phyloP scores from a whole-genome alignment of 73 alveolate species.

The Urostyla sp. region DNA sequence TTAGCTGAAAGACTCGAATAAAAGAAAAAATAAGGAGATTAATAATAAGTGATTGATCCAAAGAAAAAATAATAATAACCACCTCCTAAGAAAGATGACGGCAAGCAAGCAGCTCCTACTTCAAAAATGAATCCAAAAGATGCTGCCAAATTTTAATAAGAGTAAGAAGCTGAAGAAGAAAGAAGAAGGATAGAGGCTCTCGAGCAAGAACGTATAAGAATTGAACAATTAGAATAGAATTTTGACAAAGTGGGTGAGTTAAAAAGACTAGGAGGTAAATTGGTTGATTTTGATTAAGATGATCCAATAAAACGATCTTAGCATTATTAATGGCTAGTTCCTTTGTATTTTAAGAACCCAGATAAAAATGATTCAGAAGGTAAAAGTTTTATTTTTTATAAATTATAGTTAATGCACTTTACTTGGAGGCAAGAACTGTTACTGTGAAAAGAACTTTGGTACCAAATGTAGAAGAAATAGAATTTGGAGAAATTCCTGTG shows the following conservation, averaged over 20 bases:
- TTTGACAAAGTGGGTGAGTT: constrained; percentile 85
- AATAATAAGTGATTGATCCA: constrained; percentile 73
- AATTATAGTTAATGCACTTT: constrained; percentile 74
- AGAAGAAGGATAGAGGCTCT: constrained; percentile 81
- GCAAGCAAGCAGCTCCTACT: constrained; percentile 81
- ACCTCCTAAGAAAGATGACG: constrained; percentile 82
- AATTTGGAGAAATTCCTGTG: constrained; percentile 97
- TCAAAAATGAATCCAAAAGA: constrained; percentile 73
- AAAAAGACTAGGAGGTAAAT: constrained; percentile 85
- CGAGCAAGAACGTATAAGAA: constrained; percentile 71
- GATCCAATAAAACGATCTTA: constrained; percentile 73
- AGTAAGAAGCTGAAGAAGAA: constrained; percentile 84
- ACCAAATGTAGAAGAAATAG: constrained; percentile 85
- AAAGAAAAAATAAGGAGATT: constrained; percentile 75
- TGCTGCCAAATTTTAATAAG: constrained; percentile 74
- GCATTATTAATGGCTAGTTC: constrained; percentile 95
- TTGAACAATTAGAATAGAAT: constrained; percentile 78
- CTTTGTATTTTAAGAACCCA: constrained; percentile 82
- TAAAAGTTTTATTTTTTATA: too few species aligned
- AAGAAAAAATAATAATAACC: constrained; percentile 83
- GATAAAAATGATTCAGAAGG: constrained; percentile 66
- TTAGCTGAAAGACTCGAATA: constrained; percentile 51
- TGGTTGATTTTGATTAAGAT: constrained; percentile 72
- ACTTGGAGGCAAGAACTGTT: constrained; percentile 86
- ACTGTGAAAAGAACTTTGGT: constrained; percentile 88